Percentiles rank a stretch among this genome's conserved stretches.
Conservation (phyloP, 768 basidiomycete genomes). For the Boletus pseudopeckii region DNA sequence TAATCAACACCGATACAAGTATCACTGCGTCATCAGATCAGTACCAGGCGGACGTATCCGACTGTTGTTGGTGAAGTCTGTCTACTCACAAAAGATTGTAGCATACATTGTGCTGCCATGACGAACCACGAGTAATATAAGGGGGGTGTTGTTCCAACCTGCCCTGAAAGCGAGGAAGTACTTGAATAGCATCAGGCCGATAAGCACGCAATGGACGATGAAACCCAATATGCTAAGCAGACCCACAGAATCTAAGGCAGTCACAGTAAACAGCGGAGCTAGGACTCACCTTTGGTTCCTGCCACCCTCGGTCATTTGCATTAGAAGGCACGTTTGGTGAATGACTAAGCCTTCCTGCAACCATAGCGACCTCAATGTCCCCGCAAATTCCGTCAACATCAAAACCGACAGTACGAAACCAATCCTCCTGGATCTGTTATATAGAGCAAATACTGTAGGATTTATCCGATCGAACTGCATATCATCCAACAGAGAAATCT, state of each 20-base stretch:
- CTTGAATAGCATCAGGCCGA: constrained; percentile 19
- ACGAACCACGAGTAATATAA: constrained; percentile 19
- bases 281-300: constrained; percentile 6
- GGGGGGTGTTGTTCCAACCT: constrained; percentile 18
- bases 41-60: neutral
- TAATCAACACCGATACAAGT: neutral
- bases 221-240: constrained; percentile 12
- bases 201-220: constrained; percentile 9
- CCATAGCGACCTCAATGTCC: constrained; percentile 2
- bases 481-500: neutral
- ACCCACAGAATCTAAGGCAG: no score
- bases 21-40: constrained; percentile 2
- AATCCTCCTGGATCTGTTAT: constrained; percentile 15
- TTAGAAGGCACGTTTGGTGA: constrained; percentile 10
- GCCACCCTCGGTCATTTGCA: neutral
- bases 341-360: neutral
- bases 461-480: neutral
- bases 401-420: constrained; percentile 2
- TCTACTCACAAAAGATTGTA: constrained; percentile 7
- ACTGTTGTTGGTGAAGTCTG: neutral
- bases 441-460: constrained; percentile 17
- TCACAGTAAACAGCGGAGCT: neutral
- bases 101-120: constrained; percentile 14
- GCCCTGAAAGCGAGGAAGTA: constrained; percentile 13
- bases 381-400: constrained; percentile 1